Evolutionary conservation across 2,329 filamentous ascomycete species (phyloP).

Genomic region (Cladosporium sp.): DNA sequence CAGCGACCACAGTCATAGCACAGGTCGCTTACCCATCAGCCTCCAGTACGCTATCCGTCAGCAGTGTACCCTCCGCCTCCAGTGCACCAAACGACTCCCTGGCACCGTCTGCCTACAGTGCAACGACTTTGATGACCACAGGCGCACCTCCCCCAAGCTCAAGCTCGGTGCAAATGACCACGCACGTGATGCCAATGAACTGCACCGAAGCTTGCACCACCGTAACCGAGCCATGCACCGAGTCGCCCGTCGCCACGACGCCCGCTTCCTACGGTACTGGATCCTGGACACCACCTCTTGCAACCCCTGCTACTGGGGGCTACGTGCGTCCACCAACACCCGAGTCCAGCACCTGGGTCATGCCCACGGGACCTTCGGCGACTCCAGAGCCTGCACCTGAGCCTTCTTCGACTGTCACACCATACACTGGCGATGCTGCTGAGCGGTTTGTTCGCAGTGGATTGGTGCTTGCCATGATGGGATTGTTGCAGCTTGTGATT

Average conservation of each 20-base stretch:
- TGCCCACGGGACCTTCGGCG: background rate
- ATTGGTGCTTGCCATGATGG: background rate
- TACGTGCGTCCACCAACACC: background rate
- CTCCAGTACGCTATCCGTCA: too few relatives aligned
- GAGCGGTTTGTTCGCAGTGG: background rate
- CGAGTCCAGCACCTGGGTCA: background rate
- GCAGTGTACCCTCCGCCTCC: too few relatives aligned
- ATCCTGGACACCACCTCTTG: background rate
- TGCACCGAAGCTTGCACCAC: background rate
- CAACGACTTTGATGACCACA: background rate
- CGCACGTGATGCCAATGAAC: slow-evolving; percentile 1
- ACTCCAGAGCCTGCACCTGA: background rate
- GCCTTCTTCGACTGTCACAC: background rate
- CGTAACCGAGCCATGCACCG: slow-evolving; percentile 3
- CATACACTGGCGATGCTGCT: background rate
- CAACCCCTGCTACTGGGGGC: background rate
- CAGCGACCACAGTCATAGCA: background rate
- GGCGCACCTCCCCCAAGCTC: background rate
- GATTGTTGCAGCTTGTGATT: background rate
- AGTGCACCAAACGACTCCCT: too few relatives aligned
- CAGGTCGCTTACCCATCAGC: slow-evolving; percentile 21
- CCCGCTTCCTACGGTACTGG: background rate
- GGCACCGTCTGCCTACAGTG: too few relatives aligned
- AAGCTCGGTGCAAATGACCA: background rate
- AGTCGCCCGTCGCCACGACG: background rate